A percentile compares a stretch with the other conserved stretches of the same genome.
Conservation (phyloP, 2,329 filamentous ascomycete genomes). For the Paecilomyces variotii region DNA sequence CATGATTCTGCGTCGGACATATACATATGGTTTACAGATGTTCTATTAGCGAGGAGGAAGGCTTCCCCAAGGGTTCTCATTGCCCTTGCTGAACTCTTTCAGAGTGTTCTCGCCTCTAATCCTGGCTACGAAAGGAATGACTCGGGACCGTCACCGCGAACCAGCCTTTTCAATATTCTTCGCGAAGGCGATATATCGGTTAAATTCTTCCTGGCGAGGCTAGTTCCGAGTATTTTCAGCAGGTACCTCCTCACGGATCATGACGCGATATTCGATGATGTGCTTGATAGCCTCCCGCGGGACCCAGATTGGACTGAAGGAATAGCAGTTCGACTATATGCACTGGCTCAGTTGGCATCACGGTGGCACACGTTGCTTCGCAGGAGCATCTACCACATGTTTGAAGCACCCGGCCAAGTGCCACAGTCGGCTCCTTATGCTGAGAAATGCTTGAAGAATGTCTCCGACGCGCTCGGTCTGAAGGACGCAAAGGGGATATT, state of each 20-base stretch:
- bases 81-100: slow-evolving; percentile 59
- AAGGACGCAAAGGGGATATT: slow-evolving; percentile 65
- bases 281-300: slow-evolving; percentile 69
- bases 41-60: slow-evolving; percentile 57
- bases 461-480: slow-evolving; percentile 60
- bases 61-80: slow-evolving; percentile 64
- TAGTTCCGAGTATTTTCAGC: slow-evolving; percentile 67
- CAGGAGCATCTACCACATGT: slow-evolving; percentile 85
- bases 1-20: slow-evolving; percentile 63
- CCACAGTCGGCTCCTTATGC: slow-evolving; percentile 60
- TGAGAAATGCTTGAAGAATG: slow-evolving; percentile 57
- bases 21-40: slow-evolving; percentile 68
- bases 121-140: slow-evolving; percentile 58
- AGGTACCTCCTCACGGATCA: slow-evolving; percentile 77
- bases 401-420: slow-evolving; percentile 76
- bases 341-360: slow-evolving; percentile 69
- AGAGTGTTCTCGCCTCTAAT: slow-evolving; percentile 59
- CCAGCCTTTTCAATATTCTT: slow-evolving; percentile 67
- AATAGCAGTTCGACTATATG: slow-evolving; percentile 72
- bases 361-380: slow-evolving; percentile 79
- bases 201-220: slow-evolving; percentile 65
- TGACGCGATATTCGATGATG: slow-evolving; percentile 74
- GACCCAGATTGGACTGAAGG: slow-evolving; percentile 68
- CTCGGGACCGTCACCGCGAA: slow-evolving; percentile 55
- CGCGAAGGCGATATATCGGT: slow-evolving; percentile 58